A percentile compares a stretch with the other conserved stretches of the same genome.
Evolutionary conservation across 768 basidiomycete genomes (phyloP).

Genomic region (Hebeloma cylindrosporum): DNA sequence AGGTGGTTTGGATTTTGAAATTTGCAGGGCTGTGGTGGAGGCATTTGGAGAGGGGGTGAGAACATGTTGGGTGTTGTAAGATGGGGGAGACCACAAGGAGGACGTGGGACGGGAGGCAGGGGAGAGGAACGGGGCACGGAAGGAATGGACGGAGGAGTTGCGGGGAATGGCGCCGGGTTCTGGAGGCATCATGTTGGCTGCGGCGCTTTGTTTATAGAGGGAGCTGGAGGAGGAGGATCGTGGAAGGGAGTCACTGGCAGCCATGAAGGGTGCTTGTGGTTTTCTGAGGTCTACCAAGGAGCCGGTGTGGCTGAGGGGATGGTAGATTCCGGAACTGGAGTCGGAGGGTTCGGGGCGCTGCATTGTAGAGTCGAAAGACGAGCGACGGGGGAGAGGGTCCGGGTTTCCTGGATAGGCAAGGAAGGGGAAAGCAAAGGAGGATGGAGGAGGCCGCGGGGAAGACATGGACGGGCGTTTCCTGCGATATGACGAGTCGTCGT

Average conservation of each 20-base stretch:
- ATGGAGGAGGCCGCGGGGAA: constrained; percentile 30
- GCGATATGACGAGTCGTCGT: constrained; percentile 13
- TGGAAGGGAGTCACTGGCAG: constrained; percentile 24
- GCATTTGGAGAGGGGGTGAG: constrained; percentile 22
- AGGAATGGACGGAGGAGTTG: constrained; percentile 44
- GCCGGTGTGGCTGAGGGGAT: constrained; percentile 19
- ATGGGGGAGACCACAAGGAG: constrained; percentile 61
- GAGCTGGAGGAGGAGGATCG: constrained; percentile 28
- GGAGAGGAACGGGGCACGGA: constrained; percentile 69
- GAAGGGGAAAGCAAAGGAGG: constrained; percentile 48
- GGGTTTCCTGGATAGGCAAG: constrained; percentile 67
- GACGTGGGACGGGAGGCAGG: constrained; percentile 67
- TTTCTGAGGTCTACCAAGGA: constrained; percentile 29
- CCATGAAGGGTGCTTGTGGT: constrained; percentile 54
- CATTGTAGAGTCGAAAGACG: constrained; percentile 22
- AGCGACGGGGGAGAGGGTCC: constrained; percentile 45
- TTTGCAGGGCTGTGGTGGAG: constrained; percentile 26
- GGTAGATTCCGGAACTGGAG: constrained; percentile 14
- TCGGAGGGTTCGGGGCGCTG: constrained; percentile 5
- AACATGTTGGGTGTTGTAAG: constrained; percentile 30
- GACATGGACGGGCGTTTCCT: constrained; percentile 14
- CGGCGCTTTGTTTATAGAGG: constrained; percentile 47
- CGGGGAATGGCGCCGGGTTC: constrained; percentile 35
- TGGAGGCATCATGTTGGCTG: constrained; percentile 35
- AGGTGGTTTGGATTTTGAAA: constrained; percentile 37